These are phyloP conservation scores for Penicillium nordicum DNA, from an alignment of 2,329 filamentous ascomycete genomes.

Conservation along the genomic window DNA sequence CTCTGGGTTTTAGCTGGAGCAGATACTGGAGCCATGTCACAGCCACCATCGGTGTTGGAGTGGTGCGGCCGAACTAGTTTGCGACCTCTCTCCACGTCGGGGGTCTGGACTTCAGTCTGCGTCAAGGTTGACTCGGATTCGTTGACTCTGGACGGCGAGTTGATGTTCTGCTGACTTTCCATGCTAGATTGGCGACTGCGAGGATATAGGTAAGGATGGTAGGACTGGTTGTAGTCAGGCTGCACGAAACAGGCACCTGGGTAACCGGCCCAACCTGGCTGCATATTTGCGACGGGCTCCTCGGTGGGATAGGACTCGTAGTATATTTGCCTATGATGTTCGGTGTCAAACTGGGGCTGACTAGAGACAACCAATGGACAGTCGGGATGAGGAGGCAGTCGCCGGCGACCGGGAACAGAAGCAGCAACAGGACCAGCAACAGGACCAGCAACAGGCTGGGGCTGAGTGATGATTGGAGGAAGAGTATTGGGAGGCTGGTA, in stretches of 20 bases:
- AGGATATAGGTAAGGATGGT: background rate
- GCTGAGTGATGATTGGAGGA: constrained; percentile 5
- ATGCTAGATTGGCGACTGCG: background rate
- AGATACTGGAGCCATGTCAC: background rate
- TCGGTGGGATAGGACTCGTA: background rate
- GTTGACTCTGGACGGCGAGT: background rate
- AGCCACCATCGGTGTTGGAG: constrained; percentile 1
- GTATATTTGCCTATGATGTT: background rate
- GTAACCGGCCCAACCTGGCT: background rate
- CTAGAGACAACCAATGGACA: constrained; percentile 9
- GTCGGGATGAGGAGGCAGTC: background rate
- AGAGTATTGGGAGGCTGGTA: background rate
- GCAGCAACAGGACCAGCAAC: background rate
- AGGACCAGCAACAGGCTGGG: background rate
- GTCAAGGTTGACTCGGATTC: background rate
- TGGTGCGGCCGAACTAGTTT: background rate
- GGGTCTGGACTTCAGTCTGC: background rate
- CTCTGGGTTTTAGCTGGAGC: background rate
- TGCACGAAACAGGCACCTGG: background rate
- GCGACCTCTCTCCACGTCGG: constrained; percentile 2
- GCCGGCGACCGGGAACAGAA: background rate
- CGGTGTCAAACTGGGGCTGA: constrained; percentile 7
- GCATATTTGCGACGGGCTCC: background rate
- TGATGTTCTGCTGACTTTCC: background rate
- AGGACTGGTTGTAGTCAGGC: background rate